A percentile compares a stretch with the other conserved stretches of the same genome.
phyloP scores from a whole-genome alignment of 2,329 filamentous ascomycete species.

The Calonectria ilicicola region DNA sequence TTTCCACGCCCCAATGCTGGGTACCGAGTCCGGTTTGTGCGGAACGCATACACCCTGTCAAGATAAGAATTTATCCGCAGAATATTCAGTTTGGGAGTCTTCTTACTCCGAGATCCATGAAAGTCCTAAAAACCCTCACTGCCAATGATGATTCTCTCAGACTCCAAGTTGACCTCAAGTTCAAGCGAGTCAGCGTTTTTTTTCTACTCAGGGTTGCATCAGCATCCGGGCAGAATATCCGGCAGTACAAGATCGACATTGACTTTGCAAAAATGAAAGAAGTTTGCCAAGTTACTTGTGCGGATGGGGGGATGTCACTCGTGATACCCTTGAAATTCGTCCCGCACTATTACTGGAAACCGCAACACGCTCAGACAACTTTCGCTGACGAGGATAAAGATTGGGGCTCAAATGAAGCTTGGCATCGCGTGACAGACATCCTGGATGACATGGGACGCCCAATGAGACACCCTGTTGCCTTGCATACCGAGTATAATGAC shows the following conservation, averaged over 20 bases:
- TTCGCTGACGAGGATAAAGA: slow-evolving; percentile 44
- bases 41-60: slow-evolving; percentile 43
- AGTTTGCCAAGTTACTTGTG: slow-evolving; percentile 49
- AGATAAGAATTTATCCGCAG: slow-evolving; percentile 56
- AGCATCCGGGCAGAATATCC: slow-evolving; percentile 21
- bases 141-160: slow-evolving; percentile 31
- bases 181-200: slow-evolving; percentile 44
- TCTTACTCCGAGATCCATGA: slow-evolving; percentile 65
- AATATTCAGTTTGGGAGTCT: slow-evolving; percentile 73
- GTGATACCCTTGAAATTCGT: slow-evolving; percentile 63
- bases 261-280: slow-evolving; percentile 60
- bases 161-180: slow-evolving; percentile 47
- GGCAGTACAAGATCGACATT: slow-evolving; percentile 56
- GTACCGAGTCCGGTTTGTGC: slow-evolving; percentile 32
- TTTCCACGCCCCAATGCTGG: slow-evolving; percentile 22
- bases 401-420: slow-evolving; percentile 59
- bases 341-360: slow-evolving; percentile 59
- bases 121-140: slow-evolving; percentile 62
- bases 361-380: slow-evolving; percentile 45
- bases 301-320: slow-evolving; percentile 51
- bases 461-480: slow-evolving; percentile 50
- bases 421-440: slow-evolving; percentile 63
- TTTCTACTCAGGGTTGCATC: slow-evolving; percentile 43
- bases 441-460: slow-evolving; percentile 48
- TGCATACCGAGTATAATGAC: slow-evolving; percentile 51